Base-by-base conservation (phyloP, 495 filamentous ascomycete genomes). In the Thermothielavioides terrestris region DNA sequence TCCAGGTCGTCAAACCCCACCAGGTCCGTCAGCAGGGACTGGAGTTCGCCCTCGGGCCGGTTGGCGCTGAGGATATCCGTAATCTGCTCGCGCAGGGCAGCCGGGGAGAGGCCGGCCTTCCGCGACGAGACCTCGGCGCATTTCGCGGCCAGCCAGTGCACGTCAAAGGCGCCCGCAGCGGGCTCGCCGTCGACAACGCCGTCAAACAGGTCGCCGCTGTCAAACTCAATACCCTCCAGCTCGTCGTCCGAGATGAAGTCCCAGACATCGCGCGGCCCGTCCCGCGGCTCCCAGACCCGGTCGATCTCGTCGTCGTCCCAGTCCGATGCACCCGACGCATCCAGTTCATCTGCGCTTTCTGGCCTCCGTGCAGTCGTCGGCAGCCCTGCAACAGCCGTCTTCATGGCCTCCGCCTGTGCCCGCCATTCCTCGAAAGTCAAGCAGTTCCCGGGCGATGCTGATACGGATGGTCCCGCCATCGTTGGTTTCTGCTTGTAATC, bases 1-100 rank as follows among this genome's bases (percentile, higher is more conserved):
- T 97, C 89, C 12, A 97, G 68, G 56, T 97, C 90, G 49, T 90
- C 87, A 59, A 87, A 96, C 0, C 92, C 92, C 42, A 97, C 72
- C 48, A 95, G 81, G 58, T 98, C 94, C 0, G 85, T 87, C n/a
- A 98, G 73, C 17, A 78, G 78, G 64, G 87, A 89, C 66, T 97
- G 92, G 7, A 97, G 68, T 56, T 90, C 87, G 18, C 89, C 86
- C 56, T 95, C 88, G 23, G 75, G 71, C 48, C 70, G 73, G 23
- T 85, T 79, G 21, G 84, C 80, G 4, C 74, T 77, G 42, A 94
- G 59, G 7, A 84, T 68, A 5, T 83, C 83, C 15, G 80, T 66
- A 31, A 95, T 76, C 61, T 94, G 86, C 47, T 82, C 77, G 49
- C 82, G 68, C 21, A 94, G 72, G 39, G 80, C 81, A 2, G 65